Conservation (phyloP, 1,284 basidiomycete species). For the Takashimella koratensis region DNA sequence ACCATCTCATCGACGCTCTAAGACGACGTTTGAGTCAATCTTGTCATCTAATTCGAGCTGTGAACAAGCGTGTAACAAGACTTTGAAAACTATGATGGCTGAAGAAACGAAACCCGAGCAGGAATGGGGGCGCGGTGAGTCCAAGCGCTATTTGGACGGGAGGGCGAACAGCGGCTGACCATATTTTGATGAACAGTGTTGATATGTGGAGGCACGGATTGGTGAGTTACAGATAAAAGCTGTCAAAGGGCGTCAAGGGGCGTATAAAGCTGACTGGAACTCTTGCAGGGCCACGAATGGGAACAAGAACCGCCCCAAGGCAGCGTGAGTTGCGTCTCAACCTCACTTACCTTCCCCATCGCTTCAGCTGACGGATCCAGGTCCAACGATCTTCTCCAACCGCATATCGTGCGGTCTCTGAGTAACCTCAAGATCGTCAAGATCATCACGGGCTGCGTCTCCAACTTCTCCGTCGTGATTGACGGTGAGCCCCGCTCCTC, state of each 20-base stretch:
- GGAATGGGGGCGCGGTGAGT: slow-evolving; percentile 35
- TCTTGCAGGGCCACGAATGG: slow-evolving; percentile 28
- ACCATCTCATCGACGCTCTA: too few relatives aligned
- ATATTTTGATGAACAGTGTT: slow-evolving; percentile 19
- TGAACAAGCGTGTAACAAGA: too few relatives aligned
- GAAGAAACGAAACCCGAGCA: too few relatives aligned
- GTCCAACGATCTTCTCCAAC: slow-evolving; percentile 66
- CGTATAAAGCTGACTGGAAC: neutral
- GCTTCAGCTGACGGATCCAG: slow-evolving; percentile 17
- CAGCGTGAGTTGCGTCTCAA: slow-evolving; percentile 9
- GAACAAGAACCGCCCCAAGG: slow-evolving; percentile 19
- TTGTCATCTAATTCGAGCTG: too few relatives aligned
- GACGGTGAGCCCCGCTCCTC: slow-evolving; percentile 52
- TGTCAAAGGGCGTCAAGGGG: slow-evolving; percentile 2
- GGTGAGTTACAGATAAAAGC: slow-evolving; percentile 13
- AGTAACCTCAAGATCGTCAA: slow-evolving; percentile 70
- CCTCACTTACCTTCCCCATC: neutral
- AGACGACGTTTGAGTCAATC: too few relatives aligned
- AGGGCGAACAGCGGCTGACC: neutral
- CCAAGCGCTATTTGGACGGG: neutral
- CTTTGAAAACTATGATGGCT: too few relatives aligned
- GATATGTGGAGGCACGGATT: slow-evolving; percentile 26
- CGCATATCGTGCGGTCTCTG: slow-evolving; percentile 82
- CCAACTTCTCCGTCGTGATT: slow-evolving; percentile 58
- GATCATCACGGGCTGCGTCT: slow-evolving; percentile 71